Evolutionary conservation across 257 asterid species (phyloP), one percentile per base, ranked within the genome.

Genomic region (Solanum paucissectum): DNA sequence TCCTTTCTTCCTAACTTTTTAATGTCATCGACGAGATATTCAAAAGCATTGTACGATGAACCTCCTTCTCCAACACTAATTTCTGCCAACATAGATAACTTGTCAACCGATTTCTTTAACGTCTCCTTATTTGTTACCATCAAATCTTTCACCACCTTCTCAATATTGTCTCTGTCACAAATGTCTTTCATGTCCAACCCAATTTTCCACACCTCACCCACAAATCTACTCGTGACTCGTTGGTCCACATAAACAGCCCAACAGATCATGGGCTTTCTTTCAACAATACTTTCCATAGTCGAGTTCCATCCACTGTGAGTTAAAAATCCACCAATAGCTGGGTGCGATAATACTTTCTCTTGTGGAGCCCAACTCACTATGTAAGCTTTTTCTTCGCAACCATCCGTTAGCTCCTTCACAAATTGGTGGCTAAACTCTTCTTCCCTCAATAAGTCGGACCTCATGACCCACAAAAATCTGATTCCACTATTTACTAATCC

Each of bases 181-280:
- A 87, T 90, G 62, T 93, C 97, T 64, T 94, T 94, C 85, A 94
- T 94, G 85, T 94, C 97, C 88, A 94, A 38, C 42, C 97, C 95
- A 21, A 90, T 89, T 89, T 87, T 92, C 97, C 97, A 94, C 11
- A 92, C 87, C 62, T 94, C 93, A 79, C 94, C 88, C 33, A 94
- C 93, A 13, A 90, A 88, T 90, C 95, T 90, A 87, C 97, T 93
- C 4, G 89, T 94, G 1, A 82, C 91, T 52, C 42, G 88, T n/a
- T 94, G 94, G 42, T 94, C 95, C 0, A 91, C 94, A 40, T 88
- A 66, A 33, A 85, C 64, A 1, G 89, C 86, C 91, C 91, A 91
- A 62, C 91, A 89, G 2, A 91, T 75, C 92, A 91, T 91, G 0
- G 93, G 93, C 27, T 87, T 91, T 0, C 92, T 92, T 1, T 88